A percentile compares a stretch with the other conserved stretches of the same genome.
phyloP scores from a whole-genome alignment of 805 yeast genomes.

The Hanseniaspora clermontiae region DNA sequence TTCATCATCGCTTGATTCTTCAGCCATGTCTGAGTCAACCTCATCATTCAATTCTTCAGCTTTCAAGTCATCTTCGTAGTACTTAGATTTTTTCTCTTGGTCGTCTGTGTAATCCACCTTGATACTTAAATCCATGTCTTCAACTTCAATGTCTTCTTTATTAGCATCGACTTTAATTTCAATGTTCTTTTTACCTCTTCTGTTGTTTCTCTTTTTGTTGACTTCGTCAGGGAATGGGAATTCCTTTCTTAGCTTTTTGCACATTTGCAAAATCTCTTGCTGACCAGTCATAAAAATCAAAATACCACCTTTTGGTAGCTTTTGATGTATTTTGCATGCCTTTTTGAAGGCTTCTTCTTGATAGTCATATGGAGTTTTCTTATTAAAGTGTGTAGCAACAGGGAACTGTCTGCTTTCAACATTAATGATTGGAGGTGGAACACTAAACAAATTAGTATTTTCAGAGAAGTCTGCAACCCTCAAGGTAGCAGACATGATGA shows the following conservation, averaged over 20 bases:
- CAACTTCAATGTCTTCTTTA: constrained; percentile 66
- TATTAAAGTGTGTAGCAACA: constrained; percentile 80
- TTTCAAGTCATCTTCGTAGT: constrained; percentile 27
- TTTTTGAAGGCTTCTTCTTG: constrained; percentile 77
- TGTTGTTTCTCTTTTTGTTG: constrained; percentile 17
- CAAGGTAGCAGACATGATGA: constrained; percentile 94
- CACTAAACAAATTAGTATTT: constrained; percentile 51
- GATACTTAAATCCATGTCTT: constrained; percentile 69
- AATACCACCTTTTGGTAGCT: constrained; percentile 88
- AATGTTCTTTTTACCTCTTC: constrained; percentile 21
- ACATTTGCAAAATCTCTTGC: constrained; percentile 71
- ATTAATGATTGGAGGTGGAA: constrained; percentile 75
- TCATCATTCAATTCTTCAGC: constrained; percentile 31
- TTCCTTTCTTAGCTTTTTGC: constrained; percentile 51
- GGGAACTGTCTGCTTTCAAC: constrained; percentile 92
- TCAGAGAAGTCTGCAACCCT: constrained; percentile 89
- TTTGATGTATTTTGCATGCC: constrained; percentile 72
- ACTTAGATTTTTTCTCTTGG: constrained; percentile 26
- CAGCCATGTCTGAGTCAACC: neutral
- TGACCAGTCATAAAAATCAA: constrained; percentile 88
- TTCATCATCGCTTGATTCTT: constrained; percentile 25
- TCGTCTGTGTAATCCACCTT: constrained; percentile 19
- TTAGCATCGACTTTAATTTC: constrained; percentile 41
- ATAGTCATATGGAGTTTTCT: constrained; percentile 64
- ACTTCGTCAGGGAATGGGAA: constrained; percentile 42